Evolutionary conservation across 257 asterid species (phyloP).

Genomic region (Knoxia roxburghii): DNA sequence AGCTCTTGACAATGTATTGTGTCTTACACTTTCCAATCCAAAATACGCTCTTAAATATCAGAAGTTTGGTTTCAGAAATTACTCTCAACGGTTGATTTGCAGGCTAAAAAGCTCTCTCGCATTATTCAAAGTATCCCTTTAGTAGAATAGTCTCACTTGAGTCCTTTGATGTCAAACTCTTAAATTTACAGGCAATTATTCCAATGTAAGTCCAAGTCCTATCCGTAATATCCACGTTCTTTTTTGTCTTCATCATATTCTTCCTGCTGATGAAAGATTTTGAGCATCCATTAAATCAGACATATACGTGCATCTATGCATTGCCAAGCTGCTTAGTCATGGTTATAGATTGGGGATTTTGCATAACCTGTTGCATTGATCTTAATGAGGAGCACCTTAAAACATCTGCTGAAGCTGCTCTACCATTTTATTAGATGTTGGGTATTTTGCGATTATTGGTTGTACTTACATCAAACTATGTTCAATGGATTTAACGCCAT

Average conservation of each 20-base stretch:
- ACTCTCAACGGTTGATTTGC: neutral
- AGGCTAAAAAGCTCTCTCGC: neutral
- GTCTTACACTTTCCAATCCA: neutral
- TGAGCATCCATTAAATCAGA: conserved; percentile 7
- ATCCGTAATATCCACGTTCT: neutral
- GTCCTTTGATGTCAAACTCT: conserved; percentile 44
- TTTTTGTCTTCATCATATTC: neutral
- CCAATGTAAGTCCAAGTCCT: neutral
- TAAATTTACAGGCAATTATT: conserved; percentile 12
- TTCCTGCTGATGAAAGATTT: neutral
- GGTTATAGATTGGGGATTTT: conserved; percentile 91
- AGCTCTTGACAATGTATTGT: neutral
- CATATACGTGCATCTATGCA: conserved; percentile 79
- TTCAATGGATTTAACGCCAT: too few species aligned
- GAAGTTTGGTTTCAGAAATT: neutral
- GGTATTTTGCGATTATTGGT: conserved; percentile 89
- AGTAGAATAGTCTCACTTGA: conserved; percentile 52
- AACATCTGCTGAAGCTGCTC: conserved; percentile 93
- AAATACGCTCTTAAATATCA: neutral
- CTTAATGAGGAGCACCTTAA: conserved; percentile 67
- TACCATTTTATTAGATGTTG: conserved; percentile 92
- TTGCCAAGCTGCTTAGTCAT: conserved; percentile 96
- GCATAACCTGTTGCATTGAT: conserved; percentile 99
- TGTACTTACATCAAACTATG: too few species aligned
- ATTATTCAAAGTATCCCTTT: conserved; percentile 63